A percentile compares a stretch with the other conserved stretches of the same genome.
phyloP scores from a whole-genome alignment of 495 filamentous ascomycete species.

The Daldinia concentrica region DNA sequence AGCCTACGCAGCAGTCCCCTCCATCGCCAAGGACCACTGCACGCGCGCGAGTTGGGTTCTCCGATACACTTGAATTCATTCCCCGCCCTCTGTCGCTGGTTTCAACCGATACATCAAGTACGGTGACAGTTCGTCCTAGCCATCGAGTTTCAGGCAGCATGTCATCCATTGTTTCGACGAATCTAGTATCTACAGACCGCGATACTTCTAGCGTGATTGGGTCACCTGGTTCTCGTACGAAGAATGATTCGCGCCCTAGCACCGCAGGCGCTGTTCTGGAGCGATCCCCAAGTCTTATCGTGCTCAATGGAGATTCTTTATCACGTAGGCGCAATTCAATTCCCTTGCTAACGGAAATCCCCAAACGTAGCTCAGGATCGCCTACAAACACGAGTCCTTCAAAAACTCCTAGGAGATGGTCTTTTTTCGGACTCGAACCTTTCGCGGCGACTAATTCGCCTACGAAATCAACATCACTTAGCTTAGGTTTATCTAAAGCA shows the following conservation, averaged over 20 bases:
- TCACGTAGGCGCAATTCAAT: slow-evolving; percentile 61
- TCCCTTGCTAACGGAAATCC: slow-evolving; percentile 53
- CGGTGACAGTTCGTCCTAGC: slow-evolving; percentile 65
- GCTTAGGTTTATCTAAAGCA: slow-evolving; percentile 50
- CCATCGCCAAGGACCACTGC: slow-evolving; percentile 52
- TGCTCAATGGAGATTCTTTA: slow-evolving; percentile 45
- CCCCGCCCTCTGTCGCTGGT: slow-evolving; percentile 76
- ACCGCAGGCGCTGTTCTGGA: slow-evolving; percentile 64
- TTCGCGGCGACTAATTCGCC: slow-evolving; percentile 53
- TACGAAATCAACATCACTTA: slow-evolving; percentile 51
- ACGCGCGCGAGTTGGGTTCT: slow-evolving; percentile 66
- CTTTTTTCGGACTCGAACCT: slow-evolving; percentile 63
- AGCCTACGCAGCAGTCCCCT: slow-evolving; percentile 36
- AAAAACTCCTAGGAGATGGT: slow-evolving; percentile 61
- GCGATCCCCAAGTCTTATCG: slow-evolving; percentile 52
- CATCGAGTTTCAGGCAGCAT: slow-evolving; percentile 72
- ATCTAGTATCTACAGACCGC: slow-evolving; percentile 49
- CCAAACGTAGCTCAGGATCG: slow-evolving; percentile 40
- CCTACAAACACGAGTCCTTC: slow-evolving; percentile 56
- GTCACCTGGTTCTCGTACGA: slow-evolving; percentile 43
- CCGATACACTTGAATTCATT: slow-evolving; percentile 71
- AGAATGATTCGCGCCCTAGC: slow-evolving; percentile 56
- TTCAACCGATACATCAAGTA: slow-evolving; percentile 78
- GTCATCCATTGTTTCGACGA: slow-evolving; percentile 66
- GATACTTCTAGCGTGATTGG: slow-evolving; percentile 43